Evolutionary conservation across 2,329 filamentous ascomycete genomes (phyloP), one percentile per base, ranked within the genome.

Genomic region (Dothideomycetes sp.): DNA sequence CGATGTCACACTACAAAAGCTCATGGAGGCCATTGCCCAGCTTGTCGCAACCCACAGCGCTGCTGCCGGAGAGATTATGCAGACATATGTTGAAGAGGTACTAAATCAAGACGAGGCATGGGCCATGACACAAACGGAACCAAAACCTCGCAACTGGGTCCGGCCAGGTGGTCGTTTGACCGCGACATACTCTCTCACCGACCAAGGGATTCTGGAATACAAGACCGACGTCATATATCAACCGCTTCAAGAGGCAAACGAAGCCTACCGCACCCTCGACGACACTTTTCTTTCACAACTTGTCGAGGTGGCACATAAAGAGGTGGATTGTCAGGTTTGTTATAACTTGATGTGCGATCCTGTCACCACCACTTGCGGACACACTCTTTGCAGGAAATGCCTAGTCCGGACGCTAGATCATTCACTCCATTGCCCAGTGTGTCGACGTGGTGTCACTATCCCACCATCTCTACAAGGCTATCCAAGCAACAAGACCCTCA

Each of bases 271-370:
- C 29, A 43, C 54, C 19, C 44, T 70, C 15, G 76, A 82, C 44
- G 47, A 53, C 4, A 57, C 52, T 7, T 52, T 79, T 7, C 60
- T 87, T 19, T 62, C 69, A 18, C 68, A 66, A 24, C 55, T 91
- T 11, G 76, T 77, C 49, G 72, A 81, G 18, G 64, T 68, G 1
- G 68, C 76, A 3, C 74, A 79, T 44, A 66, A 69, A 12, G 86
- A 94, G 55, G 66, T 93, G 53, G 86, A 94, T 52, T 95, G 88
- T 49, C 84, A 91, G 51, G 78, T 94, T 43, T 94, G 88, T 61
- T 93, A 89, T 57, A 75, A 78, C 31, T 60, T 93, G 16, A 82
- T 89, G 56, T 65, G 86, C 44, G 83, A 94, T 45, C 86, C 88
- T 0, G 66, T 88, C 37, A 94, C 87, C 0, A 93, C 85, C 0